Conservation (phyloP, 2,329 filamentous ascomycete genomes). For the Venturia nashicola region DNA sequence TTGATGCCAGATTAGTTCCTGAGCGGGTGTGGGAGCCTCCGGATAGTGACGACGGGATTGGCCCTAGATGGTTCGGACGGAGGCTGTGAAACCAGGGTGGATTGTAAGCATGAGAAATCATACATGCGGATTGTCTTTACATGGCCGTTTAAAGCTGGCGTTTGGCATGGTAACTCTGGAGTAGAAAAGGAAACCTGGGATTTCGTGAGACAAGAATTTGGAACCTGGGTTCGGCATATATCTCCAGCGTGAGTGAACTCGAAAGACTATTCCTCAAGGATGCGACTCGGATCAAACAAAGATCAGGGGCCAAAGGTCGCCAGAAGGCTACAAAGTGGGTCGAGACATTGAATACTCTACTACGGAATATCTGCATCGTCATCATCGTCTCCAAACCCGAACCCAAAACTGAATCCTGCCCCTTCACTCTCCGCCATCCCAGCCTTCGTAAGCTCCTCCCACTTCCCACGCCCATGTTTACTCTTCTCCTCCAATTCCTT, state of each 20-base stretch:
- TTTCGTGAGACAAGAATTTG: too few relatives aligned
- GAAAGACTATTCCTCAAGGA: not conserved
- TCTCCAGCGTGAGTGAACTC: not conserved
- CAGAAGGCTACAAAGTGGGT: not conserved
- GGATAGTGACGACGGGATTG: not conserved
- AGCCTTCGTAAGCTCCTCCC: slow-evolving; percentile 63
- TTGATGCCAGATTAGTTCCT: slow-evolving; percentile 44
- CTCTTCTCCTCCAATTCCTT: slow-evolving; percentile 50
- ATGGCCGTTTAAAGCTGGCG: not conserved
- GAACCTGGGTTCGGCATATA: not conserved
- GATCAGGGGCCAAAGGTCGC: not conserved
- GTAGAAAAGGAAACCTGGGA: not conserved
- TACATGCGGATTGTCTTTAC: too few relatives aligned
- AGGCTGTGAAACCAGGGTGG: not conserved
- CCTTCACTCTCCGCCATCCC: slow-evolving; percentile 26
- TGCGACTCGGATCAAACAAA: not conserved
- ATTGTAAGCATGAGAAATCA: not conserved
- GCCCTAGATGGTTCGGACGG: not conserved
- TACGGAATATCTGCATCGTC: slow-evolving; percentile 16
- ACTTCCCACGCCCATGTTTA: slow-evolving; percentile 47
- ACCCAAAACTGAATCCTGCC: slow-evolving; percentile 48
- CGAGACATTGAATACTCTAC: too few relatives aligned
- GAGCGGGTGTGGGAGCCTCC: not conserved
- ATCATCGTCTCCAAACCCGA: slow-evolving; percentile 47
- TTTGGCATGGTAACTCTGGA: not conserved